Conservation (phyloP, 495 filamentous ascomycete genomes). For the Trichoderma virens region DNA sequence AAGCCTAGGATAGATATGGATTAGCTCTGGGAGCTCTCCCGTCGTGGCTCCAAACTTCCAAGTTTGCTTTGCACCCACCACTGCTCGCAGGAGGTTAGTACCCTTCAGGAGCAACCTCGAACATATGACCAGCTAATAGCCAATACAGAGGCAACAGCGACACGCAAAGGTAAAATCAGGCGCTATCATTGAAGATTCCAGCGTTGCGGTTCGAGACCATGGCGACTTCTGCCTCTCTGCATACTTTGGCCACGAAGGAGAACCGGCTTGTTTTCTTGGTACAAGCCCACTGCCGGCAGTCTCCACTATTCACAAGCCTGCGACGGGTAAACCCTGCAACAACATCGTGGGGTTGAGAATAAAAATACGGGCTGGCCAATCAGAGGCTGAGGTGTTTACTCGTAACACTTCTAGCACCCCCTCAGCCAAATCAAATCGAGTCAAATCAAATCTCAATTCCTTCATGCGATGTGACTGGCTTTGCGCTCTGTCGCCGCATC, state of each 20-base stretch:
- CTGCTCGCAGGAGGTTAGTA: background rate
- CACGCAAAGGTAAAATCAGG: background rate
- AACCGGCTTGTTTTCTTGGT: background rate
- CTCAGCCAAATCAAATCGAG: background rate
- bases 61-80: background rate
- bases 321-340: background rate
- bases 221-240: background rate
- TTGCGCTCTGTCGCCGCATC: background rate
- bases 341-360: background rate
- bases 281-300: background rate
- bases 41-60: background rate
- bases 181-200: background rate
- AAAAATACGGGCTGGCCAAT: slow-evolving; percentile 5
- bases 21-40: background rate
- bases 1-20: background rate
- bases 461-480: background rate
- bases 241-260: background rate
- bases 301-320: background rate
- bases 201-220: background rate
- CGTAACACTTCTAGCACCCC: no score
- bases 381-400: background rate
- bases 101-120: background rate
- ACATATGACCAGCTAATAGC: background rate
- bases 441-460: background rate
- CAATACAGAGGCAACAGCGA: background rate